Evolutionary conservation across 495 filamentous ascomycete genomes (phyloP), one percentile per base, ranked within the genome.

Genomic region (Pseudevernia furfuracea): DNA sequence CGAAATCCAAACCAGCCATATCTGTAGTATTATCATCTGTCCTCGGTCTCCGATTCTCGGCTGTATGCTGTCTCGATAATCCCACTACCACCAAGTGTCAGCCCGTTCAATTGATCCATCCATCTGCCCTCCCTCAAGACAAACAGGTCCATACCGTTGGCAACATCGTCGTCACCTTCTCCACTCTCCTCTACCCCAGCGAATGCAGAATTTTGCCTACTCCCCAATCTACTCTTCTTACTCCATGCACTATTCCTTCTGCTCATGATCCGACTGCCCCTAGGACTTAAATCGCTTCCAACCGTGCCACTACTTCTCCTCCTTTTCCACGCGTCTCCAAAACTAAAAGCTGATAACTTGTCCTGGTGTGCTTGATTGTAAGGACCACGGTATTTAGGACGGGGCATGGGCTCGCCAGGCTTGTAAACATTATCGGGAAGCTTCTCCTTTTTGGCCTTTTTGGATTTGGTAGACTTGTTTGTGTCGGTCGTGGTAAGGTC

Each of bases 341-440:
- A 83, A 28, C 75, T 79, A 77, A 80, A 83, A 15, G 79, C 74
- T n/a, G 77, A 74, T 61, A 83, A 63, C 38, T 71, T 72, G 37
- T 78, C 76, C 68, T 80, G 78, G 66, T 83, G 81, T 65, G 76
- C 76, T 58, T 73, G 76, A 67, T 83, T 79, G 67, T 79, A 81
- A 0, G 81, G 80, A 6, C 80, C 81, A 3, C 73, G 73, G 62
- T 82, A 83, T 60, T 83, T 83, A 28, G 81, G 80, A 15, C 74
- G 76, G 4, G 81, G 81, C 41, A 79, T 73, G 15, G 60, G 36
- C 65, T 83, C 81, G 65, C 74, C 67, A 39, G 78, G 79, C 57
- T 75, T 74, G 67, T 83, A 82, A 60, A 70, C 66, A 60, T 69
- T 68, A 53, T 68, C 66, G 23, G 68, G 66, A 12, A 34, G 41